phyloP scores from a whole-genome alignment of 2,329 filamentous ascomycete genomes.

The Cladophialophora chaetospira region DNA sequence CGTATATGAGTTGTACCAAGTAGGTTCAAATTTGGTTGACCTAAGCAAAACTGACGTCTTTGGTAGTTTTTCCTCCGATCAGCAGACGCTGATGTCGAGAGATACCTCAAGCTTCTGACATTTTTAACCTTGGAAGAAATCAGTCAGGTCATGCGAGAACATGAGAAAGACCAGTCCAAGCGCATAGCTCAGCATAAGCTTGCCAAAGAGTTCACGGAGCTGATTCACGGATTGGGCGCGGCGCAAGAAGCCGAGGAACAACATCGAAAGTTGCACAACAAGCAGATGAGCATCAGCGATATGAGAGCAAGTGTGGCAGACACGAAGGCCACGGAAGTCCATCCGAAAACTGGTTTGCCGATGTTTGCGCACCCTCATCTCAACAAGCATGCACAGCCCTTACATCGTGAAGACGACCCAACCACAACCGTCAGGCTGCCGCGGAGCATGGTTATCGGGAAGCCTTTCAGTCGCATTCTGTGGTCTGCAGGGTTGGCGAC shows the following conservation, averaged over 20 bases:
- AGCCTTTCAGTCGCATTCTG: conserved; percentile 53
- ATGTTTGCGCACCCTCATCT: conserved; percentile 28
- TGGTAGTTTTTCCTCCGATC: conserved; percentile 80
- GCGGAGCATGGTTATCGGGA: conserved; percentile 50
- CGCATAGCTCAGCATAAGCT: conserved; percentile 80
- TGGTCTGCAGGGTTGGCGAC: conserved; percentile 54
- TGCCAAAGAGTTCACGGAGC: conserved; percentile 76
- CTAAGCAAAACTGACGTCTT: background rate
- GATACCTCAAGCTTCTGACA: conserved; percentile 84
- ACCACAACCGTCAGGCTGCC: conserved; percentile 48
- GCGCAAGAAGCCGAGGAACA: conserved; percentile 64
- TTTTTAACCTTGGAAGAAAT: conserved; percentile 78
- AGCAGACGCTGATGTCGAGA: conserved; percentile 77
- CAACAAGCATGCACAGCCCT: conserved; percentile 44
- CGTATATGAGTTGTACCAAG: conserved; percentile 80
- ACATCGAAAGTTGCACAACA: conserved; percentile 53
- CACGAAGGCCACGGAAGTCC: conserved; percentile 4
- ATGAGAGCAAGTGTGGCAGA: conserved; percentile 19
- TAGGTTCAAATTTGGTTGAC: conserved; percentile 37
- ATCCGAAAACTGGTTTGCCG: background rate
- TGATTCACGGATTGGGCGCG: conserved; percentile 71
- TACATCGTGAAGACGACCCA: conserved; percentile 44
- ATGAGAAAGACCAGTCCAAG: conserved; percentile 67
- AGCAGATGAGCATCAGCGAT: conserved; percentile 34
- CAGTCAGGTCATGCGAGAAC: conserved; percentile 64